These are phyloP conservation scores for Laetiporus sulphureus DNA, from an alignment of 1,284 basidiomycete species.

Conservation along the genomic window DNA sequence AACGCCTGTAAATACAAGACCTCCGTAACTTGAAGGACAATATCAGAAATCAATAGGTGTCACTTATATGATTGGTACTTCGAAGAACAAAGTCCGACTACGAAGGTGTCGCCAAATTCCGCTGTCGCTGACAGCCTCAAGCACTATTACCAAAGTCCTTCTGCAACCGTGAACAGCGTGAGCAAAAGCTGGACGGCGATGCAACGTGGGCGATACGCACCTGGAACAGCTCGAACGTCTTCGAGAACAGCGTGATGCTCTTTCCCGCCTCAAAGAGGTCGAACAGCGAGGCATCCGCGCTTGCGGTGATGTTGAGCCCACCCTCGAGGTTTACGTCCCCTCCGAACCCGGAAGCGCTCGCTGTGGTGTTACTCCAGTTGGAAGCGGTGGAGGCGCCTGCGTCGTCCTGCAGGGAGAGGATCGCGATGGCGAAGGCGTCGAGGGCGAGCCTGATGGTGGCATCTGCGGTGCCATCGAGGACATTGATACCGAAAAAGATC, in stretches of 20 bases:
- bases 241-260: constrained; percentile 3
- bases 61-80: too few relatives aligned
- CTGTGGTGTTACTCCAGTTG: neutral
- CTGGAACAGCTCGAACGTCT: constrained; percentile 5
- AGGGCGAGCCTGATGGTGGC: constrained; percentile 39
- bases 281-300: constrained; percentile 1
- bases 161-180: neutral
- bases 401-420: constrained; percentile 27
- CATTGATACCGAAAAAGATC: constrained; percentile 37
- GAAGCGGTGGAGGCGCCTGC: constrained; percentile 2
- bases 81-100: too few relatives aligned
- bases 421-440: constrained; percentile 35
- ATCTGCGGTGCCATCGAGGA: constrained; percentile 28
- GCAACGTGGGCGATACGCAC: neutral
- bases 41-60: too few relatives aligned
- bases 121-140: too few relatives aligned
- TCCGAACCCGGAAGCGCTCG: neutral
- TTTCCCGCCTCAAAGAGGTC: neutral
- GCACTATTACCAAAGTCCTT: neutral
- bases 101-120: too few relatives aligned
- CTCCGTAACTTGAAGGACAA: too few relatives aligned
- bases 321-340: constrained; percentile 2
- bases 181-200: neutral
- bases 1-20: too few relatives aligned
- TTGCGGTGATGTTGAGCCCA: constrained; percentile 4